phyloP scores from a whole-genome alignment of 441 rosid genomes.

The Rhodomyrtus psidioides region DNA sequence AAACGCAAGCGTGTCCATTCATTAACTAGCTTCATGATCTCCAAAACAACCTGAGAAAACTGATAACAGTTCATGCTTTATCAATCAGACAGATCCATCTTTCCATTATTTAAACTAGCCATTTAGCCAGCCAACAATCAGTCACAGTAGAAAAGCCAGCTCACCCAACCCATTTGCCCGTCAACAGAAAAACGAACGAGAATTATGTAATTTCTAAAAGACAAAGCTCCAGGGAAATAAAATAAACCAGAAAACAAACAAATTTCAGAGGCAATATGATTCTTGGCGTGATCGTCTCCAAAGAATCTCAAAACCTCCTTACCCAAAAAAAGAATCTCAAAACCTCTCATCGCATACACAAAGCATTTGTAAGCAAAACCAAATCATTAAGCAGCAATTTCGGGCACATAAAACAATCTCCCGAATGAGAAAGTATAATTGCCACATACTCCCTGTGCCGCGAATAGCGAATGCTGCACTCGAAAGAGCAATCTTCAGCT shows the following conservation, averaged over 20 bases:
- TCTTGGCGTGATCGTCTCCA: neutral
- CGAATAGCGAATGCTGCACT: no score
- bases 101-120: neutral
- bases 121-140: neutral
- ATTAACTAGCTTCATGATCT: neutral
- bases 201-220: neutral
- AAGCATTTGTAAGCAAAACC: no score
- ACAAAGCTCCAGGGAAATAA: neutral
- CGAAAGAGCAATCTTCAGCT: no score
- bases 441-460: no score
- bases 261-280: neutral
- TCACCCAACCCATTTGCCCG: neutral
- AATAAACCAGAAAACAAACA: neutral
- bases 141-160: neutral
- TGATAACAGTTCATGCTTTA: neutral
- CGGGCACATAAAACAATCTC: no score
- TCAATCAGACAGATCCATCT: neutral
- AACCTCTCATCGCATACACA: no score
- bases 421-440: no score
- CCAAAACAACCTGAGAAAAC: neutral
- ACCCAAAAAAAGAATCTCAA: no score
- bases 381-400: no score
- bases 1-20: neutral
- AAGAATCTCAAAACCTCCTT: no score
- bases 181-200: neutral